A percentile compares a stretch with the other conserved stretches of the same genome.
Evolutionary conservation across 495 filamentous ascomycete species (phyloP).

Genomic region (Geopyxis carbonaria): DNA sequence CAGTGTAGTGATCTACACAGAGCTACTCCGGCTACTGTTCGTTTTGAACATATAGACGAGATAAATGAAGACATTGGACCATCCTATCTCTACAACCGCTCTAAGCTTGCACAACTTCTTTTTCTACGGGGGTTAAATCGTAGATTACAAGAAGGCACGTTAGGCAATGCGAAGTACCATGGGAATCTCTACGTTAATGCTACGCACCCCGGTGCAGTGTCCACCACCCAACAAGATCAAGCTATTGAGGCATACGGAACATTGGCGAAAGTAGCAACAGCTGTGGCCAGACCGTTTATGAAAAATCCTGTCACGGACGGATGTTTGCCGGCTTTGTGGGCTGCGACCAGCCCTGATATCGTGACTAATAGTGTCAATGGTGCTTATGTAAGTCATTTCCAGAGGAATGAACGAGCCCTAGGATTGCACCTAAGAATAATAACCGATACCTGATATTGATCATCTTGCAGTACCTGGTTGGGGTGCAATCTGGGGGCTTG

Average conservation of each 20-base stretch:
- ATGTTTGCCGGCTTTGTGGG: conserved; percentile 34
- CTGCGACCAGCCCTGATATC: conserved; percentile 32
- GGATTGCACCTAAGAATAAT: background rate
- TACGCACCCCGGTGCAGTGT: conserved; percentile 35
- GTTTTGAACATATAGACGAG: conserved; percentile 34
- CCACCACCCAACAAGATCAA: conserved; percentile 36
- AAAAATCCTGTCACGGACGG: conserved; percentile 34
- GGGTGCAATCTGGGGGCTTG: too few species aligned
- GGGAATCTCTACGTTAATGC: conserved; percentile 32
- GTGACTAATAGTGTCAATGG: conserved; percentile 32
- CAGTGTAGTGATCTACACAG: conserved; percentile 41
- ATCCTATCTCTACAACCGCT: conserved; percentile 35
- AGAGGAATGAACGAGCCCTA: background rate
- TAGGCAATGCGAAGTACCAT: conserved; percentile 24
- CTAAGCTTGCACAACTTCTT: conserved; percentile 40
- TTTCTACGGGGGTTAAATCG: conserved; percentile 28
- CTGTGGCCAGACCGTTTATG: conserved; percentile 31
- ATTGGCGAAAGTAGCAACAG: conserved; percentile 28
- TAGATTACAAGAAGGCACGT: conserved; percentile 24
- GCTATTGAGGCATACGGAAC: conserved; percentile 36
- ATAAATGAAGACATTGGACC: conserved; percentile 40
- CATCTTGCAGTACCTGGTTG: too few species aligned
- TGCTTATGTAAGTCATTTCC: conserved; percentile 26
- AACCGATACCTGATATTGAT: too few species aligned
- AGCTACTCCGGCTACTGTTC: conserved; percentile 28